phyloP scores from a whole-genome alignment of 805 yeast species.

The Candida sakaeoensis region DNA sequence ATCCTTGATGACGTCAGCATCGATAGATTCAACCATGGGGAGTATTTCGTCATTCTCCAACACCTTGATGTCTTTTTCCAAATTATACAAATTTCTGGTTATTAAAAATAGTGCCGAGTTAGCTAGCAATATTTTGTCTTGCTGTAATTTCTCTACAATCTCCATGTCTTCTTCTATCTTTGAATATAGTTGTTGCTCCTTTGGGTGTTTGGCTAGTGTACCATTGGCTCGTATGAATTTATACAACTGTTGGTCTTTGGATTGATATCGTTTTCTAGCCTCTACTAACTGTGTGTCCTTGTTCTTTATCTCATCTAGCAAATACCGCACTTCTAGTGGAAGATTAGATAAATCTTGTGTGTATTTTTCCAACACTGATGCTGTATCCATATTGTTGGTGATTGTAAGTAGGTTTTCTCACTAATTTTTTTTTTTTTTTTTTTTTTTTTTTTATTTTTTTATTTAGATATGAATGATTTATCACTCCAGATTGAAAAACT shows the following conservation, averaged over 20 bases:
- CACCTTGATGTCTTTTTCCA: conserved; percentile 72
- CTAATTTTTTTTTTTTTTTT: conserved; percentile 3
- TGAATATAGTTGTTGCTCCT: conserved; percentile 63
- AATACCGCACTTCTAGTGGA: conserved; percentile 80
- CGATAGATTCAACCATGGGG: conserved; percentile 46
- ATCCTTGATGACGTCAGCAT: conserved; percentile 11
- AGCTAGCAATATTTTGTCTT: conserved; percentile 73
- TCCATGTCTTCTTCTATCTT: conserved; percentile 69
- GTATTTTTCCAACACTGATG: conserved; percentile 53
- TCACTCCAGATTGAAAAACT: neutral
- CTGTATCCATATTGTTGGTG: conserved; percentile 82
- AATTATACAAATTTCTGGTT: conserved; percentile 65
- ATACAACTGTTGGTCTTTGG: conserved; percentile 75
- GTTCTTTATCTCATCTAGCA: conserved; percentile 71
- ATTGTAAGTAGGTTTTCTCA: neutral
- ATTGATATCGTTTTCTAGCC: conserved; percentile 59
- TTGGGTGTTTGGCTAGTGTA: conserved; percentile 73
- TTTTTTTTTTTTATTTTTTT: neutral
- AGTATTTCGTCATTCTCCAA: conserved; percentile 79
- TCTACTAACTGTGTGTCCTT: conserved; percentile 68
- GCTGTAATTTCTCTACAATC: conserved; percentile 58
- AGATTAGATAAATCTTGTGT: conserved; percentile 71
- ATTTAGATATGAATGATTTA: conserved; percentile 1
- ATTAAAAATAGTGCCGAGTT: conserved; percentile 79
- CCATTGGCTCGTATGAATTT: conserved; percentile 82